phyloP scores from a whole-genome alignment of 768 basidiomycete genomes.

The Termitomyces sp. region DNA sequence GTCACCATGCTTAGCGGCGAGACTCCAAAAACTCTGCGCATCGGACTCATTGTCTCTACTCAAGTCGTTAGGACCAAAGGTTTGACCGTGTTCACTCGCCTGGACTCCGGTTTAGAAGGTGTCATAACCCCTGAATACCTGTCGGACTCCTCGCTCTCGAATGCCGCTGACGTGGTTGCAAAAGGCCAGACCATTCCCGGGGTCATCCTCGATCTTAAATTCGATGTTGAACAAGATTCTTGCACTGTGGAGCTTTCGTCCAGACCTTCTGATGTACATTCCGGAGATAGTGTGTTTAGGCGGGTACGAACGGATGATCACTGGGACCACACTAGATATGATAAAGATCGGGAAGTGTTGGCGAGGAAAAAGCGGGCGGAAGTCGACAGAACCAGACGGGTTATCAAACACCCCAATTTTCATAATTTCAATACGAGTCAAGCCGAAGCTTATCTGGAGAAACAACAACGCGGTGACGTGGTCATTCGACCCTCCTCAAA shows the following conservation, averaged over 20 bases:
- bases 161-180: conserved; percentile 47
- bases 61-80: conserved; percentile 53
- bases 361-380: conserved; percentile 83
- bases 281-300: conserved; percentile 60
- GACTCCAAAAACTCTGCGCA: conserved; percentile 68
- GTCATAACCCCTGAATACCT: conserved; percentile 59
- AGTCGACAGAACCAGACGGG: conserved; percentile 70
- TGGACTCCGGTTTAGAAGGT: conserved; percentile 95
- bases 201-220: conserved; percentile 69
- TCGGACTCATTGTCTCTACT: conserved; percentile 80
- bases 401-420: conserved; percentile 98
- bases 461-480: conserved; percentile 91
- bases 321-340: conserved; percentile 63
- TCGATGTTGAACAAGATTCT: conserved; percentile 52
- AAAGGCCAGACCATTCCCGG: conserved; percentile 80
- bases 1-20: conserved; percentile 96
- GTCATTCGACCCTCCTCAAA: conserved; percentile 96
- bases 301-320: conserved; percentile 51
- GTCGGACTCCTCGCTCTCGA: conserved; percentile 37
- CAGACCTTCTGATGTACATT: conserved; percentile 53
- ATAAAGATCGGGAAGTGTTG: conserved; percentile 67
- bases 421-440: conserved; percentile 89
- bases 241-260: conserved; percentile 75
- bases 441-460: conserved; percentile 85
- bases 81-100: conserved; percentile 54